Conservation (phyloP, 164 flowering plant species). For the Chimonanthus praecox region DNA sequence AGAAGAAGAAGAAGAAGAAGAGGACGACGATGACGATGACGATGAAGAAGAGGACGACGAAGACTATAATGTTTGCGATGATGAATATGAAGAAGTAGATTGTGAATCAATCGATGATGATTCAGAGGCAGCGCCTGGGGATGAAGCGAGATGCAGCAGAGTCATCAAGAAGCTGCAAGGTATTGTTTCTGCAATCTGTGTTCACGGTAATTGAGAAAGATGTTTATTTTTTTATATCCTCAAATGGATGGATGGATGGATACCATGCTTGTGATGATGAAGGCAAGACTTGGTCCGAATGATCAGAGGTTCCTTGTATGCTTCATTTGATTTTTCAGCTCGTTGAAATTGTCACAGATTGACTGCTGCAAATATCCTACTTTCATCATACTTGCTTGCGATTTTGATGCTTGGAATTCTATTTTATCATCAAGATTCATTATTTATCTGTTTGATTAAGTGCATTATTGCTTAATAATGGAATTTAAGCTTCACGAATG, state of each 20-base stretch:
- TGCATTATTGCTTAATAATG: too few species aligned
- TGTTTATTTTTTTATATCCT: background rate
- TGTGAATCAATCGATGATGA: constrained; percentile 3
- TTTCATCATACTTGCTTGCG: background rate
- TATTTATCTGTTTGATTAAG: background rate
- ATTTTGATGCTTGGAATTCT: background rate
- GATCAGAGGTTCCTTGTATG: background rate
- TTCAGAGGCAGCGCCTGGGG: constrained; percentile 2
- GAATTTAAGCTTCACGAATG: too few species aligned
- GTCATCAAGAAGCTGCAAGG: constrained; percentile 8
- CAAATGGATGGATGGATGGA: background rate
- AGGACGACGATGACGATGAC: background rate
- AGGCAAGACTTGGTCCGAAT: background rate
- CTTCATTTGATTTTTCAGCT: background rate
- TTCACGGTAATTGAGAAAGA: background rate
- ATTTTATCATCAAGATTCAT: background rate
- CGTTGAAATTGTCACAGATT: background rate
- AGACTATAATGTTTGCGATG: background rate
- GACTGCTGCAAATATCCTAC: background rate
- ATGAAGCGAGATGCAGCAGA: constrained; percentile 3
- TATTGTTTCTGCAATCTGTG: background rate
- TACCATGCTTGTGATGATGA: background rate
- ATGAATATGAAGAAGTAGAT: constrained; percentile 2
- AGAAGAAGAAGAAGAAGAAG: background rate
- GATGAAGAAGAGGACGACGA: background rate